Evolutionary conservation across 257 asterid species (phyloP).

Genomic region (Nicotiana obtusifolia): DNA sequence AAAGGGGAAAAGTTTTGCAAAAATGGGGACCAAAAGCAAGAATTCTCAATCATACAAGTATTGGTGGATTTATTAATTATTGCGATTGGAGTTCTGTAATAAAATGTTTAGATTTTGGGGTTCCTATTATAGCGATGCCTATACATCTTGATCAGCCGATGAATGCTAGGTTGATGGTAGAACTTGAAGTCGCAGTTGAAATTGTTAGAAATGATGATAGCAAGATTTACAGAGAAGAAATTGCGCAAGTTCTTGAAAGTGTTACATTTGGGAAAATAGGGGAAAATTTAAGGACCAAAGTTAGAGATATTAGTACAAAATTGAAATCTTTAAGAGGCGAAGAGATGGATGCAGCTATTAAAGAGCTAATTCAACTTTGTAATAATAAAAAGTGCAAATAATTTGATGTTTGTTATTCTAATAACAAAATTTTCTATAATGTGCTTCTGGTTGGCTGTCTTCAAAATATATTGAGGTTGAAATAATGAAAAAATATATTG

Average conservation of each 20-base stretch:
- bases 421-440: neutral
- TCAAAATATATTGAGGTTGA: neutral
- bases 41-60: slow-evolving; percentile 22
- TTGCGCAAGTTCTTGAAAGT: slow-evolving; percentile 12
- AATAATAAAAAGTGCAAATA: neutral
- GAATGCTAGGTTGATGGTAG: slow-evolving; percentile 27
- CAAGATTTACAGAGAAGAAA: slow-evolving; percentile 17
- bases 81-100: slow-evolving; percentile 28
- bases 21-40: slow-evolving; percentile 28
- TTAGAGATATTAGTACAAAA: slow-evolving; percentile 16
- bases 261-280: slow-evolving; percentile 24
- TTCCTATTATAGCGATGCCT: slow-evolving; percentile 36
- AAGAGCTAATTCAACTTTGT: slow-evolving; percentile 16
- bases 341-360: slow-evolving; percentile 23
- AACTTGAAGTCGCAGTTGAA: slow-evolving; percentile 31
- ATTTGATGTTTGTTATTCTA: neutral
- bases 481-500: too few relatives aligned
- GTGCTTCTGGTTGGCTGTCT: too few relatives aligned
- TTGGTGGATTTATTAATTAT: slow-evolving; percentile 31
- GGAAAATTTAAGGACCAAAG: slow-evolving; percentile 11
- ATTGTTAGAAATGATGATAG: slow-evolving; percentile 25
- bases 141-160: slow-evolving; percentile 38
- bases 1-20: slow-evolving; percentile 22
- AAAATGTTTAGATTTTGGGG: slow-evolving; percentile 25
- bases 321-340: slow-evolving; percentile 14